Conservation (phyloP, 805 yeast species). For the Yarrowia sp. region DNA sequence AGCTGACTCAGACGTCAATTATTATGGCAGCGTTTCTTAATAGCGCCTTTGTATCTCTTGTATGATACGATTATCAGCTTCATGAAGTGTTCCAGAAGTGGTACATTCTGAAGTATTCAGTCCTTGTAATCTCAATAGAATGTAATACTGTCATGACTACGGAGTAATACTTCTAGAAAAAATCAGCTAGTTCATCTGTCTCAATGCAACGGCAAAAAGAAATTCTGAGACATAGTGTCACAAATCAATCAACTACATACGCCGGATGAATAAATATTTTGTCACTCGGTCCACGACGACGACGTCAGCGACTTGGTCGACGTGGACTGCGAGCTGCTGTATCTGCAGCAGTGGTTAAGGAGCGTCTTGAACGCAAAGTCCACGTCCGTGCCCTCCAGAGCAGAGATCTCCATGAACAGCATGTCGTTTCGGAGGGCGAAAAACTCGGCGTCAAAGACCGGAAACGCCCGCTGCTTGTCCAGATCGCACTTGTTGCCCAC, state of each 20-base stretch:
- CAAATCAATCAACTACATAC: neutral
- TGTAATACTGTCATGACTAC: too few species aligned
- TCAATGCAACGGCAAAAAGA: neutral
- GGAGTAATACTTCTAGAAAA: too few species aligned
- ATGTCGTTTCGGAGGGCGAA: conserved; percentile 89
- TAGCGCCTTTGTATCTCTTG: too few species aligned
- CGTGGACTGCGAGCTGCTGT: neutral
- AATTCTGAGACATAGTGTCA: neutral
- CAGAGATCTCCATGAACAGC: conserved; percentile 93
- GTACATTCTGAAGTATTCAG: too few species aligned
- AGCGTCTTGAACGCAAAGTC: conserved; percentile 65
- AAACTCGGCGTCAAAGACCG: conserved; percentile 94
- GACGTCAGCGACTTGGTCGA: neutral
- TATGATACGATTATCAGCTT: too few species aligned
- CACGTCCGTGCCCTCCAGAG: conserved; percentile 86
- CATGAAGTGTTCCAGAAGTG: too few species aligned
- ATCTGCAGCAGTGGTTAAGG: conserved; percentile 1
- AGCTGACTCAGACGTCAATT: too few species aligned
- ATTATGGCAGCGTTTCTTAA: too few species aligned
- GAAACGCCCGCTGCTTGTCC: conserved; percentile 91
- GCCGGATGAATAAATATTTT: neutral
- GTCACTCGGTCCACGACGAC: neutral
- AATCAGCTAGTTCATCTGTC: too few species aligned
- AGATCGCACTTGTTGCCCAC: conserved; percentile 70
- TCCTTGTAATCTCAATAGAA: too few species aligned